Evolutionary conservation across 2,329 filamentous ascomycete species (phyloP).

Genomic region (Amauroascus niger): DNA sequence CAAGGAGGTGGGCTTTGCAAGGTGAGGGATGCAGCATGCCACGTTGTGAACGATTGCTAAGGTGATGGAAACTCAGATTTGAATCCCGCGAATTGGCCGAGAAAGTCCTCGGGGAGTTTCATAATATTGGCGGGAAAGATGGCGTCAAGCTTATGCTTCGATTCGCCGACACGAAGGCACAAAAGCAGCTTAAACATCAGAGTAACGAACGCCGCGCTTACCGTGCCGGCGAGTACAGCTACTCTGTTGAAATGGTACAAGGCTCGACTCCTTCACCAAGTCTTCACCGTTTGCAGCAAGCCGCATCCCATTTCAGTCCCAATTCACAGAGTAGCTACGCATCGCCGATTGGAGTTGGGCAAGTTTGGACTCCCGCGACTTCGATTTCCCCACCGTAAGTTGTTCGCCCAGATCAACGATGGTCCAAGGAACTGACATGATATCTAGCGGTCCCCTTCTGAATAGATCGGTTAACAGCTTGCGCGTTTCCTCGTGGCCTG

Average conservation of each 20-base stretch:
- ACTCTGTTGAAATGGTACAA: slow-evolving; percentile 40
- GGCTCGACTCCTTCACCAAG: slow-evolving; percentile 38
- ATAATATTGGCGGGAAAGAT: slow-evolving; percentile 69
- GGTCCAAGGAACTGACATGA: slow-evolving; percentile 23
- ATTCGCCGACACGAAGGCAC: slow-evolving; percentile 91
- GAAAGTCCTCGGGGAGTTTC: slow-evolving; percentile 75
- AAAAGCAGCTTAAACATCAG: slow-evolving; percentile 93
- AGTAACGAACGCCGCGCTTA: slow-evolving; percentile 92
- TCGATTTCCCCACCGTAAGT: slow-evolving; percentile 42
- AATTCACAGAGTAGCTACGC: slow-evolving; percentile 36
- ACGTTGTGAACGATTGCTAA: not conserved
- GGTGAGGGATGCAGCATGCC: slow-evolving; percentile 47
- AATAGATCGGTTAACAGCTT: slow-evolving; percentile 31
- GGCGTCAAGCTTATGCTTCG: slow-evolving; percentile 82
- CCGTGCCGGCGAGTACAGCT: slow-evolving; percentile 88
- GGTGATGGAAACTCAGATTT: slow-evolving; percentile 51
- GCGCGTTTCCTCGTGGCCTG: slow-evolving; percentile 32
- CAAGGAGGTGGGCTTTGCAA: slow-evolving; percentile 92
- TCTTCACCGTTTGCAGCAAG: slow-evolving; percentile 34
- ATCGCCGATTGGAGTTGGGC: slow-evolving; percentile 35
- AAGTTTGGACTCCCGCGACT: slow-evolving; percentile 40
- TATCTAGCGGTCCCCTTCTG: slow-evolving; percentile 30
- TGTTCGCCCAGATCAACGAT: slow-evolving; percentile 4
- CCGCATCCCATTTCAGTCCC: slow-evolving; percentile 34
- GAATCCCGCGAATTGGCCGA: slow-evolving; percentile 83